Evolutionary conservation across 345 rosid genomes (phyloP), one percentile per base, ranked within the genome.

Genomic region (Laguncularia racemosa): DNA sequence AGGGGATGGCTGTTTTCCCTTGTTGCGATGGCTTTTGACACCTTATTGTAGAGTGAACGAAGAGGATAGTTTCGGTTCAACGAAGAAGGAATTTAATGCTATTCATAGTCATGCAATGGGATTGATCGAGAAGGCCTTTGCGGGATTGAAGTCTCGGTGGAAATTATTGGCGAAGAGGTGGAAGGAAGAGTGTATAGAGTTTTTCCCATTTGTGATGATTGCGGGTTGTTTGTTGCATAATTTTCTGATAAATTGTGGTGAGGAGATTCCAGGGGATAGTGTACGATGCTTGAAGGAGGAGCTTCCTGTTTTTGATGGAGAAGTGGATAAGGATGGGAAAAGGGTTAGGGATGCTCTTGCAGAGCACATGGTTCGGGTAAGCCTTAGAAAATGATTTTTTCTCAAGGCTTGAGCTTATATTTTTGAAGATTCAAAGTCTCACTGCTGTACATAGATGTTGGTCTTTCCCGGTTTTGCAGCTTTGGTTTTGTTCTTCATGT

Each of bases 211-310:
- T 43, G 84, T 87, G 9, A 73, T 90, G 21, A 78, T 81, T 20
- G 79, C 82, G 6, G 71, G 77, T 2, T 86, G 95, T 69, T 67
- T 90, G 71, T 55, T 90, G 71, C 88, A 90, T 72, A 84, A 89
- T 54, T 86, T 84, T 76, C 67, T 89, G 64, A 77, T 81, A 52
- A 64, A 73, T 60, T 74, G 60, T 53, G 68, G 75, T 12, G 92
- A 86, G 66, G 67, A 67, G 7, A 19, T 59, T 53, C 72, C 60
- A 1, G 83, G 69, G 55, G 78, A 71, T 47, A 48, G 60, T 33
- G 59, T 51, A 15, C 78, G 47, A 15, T 21, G 67, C 55, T 50
- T 38, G 4, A 46, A 20, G 20, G 61, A 72, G 54, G 76, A 67
- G 40, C 51, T 62, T 55, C 70, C 61, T 0, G 56, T 64, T 52